A percentile compares a stretch with the other conserved stretches of the same genome.
phyloP scores from a whole-genome alignment of 306 rosid genomes.

The Quercus ilex region DNA sequence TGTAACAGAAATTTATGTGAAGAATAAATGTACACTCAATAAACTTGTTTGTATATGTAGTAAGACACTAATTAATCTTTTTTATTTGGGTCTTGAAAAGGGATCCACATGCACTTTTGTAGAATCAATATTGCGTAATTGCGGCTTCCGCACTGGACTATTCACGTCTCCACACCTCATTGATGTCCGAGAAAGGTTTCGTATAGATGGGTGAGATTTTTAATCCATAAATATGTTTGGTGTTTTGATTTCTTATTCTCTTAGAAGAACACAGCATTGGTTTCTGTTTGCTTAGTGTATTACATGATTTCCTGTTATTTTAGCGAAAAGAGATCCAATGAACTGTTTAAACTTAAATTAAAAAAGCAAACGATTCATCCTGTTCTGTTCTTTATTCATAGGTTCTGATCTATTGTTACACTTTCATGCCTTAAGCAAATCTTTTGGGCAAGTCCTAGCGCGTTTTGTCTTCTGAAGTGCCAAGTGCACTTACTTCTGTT shows the following conservation, averaged over 20 bases:
- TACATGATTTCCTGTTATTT: conserved; percentile 8
- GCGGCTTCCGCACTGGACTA: conserved; percentile 87
- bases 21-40: background rate
- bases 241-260: background rate
- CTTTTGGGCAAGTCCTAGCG: background rate
- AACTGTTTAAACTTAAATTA: background rate
- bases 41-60: conserved; percentile 3
- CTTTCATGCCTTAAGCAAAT: conserved; percentile 11
- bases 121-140: conserved; percentile 82
- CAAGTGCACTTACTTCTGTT: background rate
- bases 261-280: background rate
- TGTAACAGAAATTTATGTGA: background rate
- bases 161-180: conserved; percentile 96
- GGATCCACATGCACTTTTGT: conserved; percentile 94
- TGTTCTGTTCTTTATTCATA: background rate
- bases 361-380: background rate
- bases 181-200: conserved; percentile 91
- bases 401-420: background rate
- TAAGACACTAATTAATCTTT: conserved; percentile 16
- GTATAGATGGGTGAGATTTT: conserved; percentile 79
- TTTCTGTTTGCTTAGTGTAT: background rate
- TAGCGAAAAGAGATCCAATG: background rate
- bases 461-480: background rate
- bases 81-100: conserved; percentile 35
- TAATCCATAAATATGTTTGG: conserved; percentile 4